Evolutionary conservation across 2,329 filamentous ascomycete genomes (phyloP), one percentile per base, ranked within the genome.

Genomic region (Neoarthrinium moseri): DNA sequence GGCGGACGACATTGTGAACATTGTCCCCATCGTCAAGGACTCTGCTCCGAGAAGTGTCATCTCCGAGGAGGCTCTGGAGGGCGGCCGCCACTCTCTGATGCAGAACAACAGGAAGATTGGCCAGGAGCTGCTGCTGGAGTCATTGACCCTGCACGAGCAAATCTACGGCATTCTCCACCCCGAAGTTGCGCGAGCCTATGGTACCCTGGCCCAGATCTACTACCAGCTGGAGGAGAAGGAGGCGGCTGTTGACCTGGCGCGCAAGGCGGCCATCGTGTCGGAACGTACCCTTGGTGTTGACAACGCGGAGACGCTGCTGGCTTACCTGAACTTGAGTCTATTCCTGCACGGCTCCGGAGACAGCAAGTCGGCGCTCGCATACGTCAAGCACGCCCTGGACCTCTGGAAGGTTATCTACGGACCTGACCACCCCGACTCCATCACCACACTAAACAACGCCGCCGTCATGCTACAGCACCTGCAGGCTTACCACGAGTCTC

Each of bases 201-300:
- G 96, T 69, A 91, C 88, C 43, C 71, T 99, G 36, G 96, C 94
- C 3, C 96, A 95, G 77, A 79, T 97, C 45, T 96, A 96, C 73
- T 97, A 95, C 69, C 89, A 95, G 66, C 81, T 96, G n/a, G 94
- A 97, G 45, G 94, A 99, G 73, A 97, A 97, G 76, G 89, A 91
- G 29, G 89, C 90, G 8, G 94, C 94, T 20, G 87, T 97, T 20
- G 94, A 99, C 69, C 81, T 99, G 52, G 91, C 94, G 15, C 89
- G 91, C 63, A 99, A 99, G 74, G 91, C 94, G 20, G 91, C 96
- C 55, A 92, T 99, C 51, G 91, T 99, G 33, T 88, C 91, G 2
- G 94, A 99, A 75, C 83, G 94, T 45, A 99, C 94, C 1, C 78
- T 96, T 23, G 94, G 94, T 62, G 79, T 99, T 44, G 94, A 99